Conservation (phyloP, 495 filamentous ascomycete genomes). For the Hyaloscypha hepaticicola region DNA sequence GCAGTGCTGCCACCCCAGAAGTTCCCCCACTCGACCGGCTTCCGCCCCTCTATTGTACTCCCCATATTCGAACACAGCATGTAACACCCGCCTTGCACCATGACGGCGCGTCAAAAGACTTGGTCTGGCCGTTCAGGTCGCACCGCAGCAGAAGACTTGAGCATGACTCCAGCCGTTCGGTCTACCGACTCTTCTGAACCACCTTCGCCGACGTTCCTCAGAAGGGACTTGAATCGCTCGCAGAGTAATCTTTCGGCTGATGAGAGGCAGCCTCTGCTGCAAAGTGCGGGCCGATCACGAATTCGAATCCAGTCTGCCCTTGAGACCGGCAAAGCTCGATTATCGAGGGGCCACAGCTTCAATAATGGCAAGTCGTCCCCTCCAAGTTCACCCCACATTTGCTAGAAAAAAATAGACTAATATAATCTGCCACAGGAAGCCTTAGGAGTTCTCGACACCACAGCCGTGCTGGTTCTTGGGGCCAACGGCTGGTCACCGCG, state of each 20-base stretch:
- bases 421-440: constrained; percentile 28
- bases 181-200: constrained; percentile 21
- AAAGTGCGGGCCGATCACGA: constrained; percentile 36
- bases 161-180: constrained; percentile 20
- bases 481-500: constrained; percentile 51
- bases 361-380: constrained; percentile 38
- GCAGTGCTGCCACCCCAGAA: neutral
- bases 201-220: constrained; percentile 18
- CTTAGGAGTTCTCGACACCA: constrained; percentile 60
- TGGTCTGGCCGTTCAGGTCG: constrained; percentile 16
- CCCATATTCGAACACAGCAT: constrained; percentile 7
- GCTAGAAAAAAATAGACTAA: neutral
- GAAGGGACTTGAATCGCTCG: constrained; percentile 13
- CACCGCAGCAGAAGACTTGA: constrained; percentile 9
- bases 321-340: constrained; percentile 26
- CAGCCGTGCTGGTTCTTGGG: constrained; percentile 64
- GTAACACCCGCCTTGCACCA: constrained; percentile 5
- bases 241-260: constrained; percentile 33
- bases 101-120: constrained; percentile 7
- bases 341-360: constrained; percentile 50
- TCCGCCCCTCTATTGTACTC: neutral
- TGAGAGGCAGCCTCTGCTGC: constrained; percentile 48
- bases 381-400: constrained; percentile 4
- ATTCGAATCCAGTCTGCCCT: constrained; percentile 37
- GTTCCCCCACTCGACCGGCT: neutral